Evolutionary conservation across 306 rosid genomes (phyloP).

Genomic region (Begonia fuchsioides): DNA sequence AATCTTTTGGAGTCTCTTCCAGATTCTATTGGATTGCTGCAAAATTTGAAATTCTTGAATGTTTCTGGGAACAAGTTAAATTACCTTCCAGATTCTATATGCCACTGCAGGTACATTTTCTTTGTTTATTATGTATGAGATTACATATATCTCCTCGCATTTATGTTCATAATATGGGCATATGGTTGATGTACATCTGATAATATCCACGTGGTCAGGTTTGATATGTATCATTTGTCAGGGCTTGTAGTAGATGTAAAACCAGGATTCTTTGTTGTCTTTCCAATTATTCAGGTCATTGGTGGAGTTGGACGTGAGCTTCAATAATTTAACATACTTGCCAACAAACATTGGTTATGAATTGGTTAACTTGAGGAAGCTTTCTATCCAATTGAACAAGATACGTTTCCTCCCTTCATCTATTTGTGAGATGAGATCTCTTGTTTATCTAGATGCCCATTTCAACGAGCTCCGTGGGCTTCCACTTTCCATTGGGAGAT

Average conservation of each 20-base stretch:
- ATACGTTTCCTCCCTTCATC: constrained; percentile 70
- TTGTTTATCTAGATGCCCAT: constrained; percentile 66
- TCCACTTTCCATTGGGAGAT: constrained; percentile 53
- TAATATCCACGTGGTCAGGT: too few species aligned
- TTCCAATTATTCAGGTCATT: constrained; percentile 40
- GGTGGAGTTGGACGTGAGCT: constrained; percentile 86
- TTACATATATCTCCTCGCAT: not conserved
- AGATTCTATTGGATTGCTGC: constrained; percentile 63
- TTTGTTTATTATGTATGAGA: not conserved
- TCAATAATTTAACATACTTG: constrained; percentile 54
- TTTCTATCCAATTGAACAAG: constrained; percentile 59
- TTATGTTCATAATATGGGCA: too few species aligned
- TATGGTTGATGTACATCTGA: too few species aligned
- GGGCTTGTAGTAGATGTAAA: too few species aligned
- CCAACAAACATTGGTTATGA: constrained; percentile 81
- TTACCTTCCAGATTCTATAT: constrained; percentile 57
- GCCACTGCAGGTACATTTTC: constrained; percentile 54
- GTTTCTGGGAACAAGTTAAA: constrained; percentile 64
- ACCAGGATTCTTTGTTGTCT: not conserved
- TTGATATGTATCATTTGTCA: too few species aligned
- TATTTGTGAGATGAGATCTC: constrained; percentile 63
- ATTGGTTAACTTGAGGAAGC: constrained; percentile 43
- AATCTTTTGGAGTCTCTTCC: constrained; percentile 60
- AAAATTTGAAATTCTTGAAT: constrained; percentile 45
- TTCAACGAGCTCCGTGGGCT: constrained; percentile 73